Conservation (phyloP, 192 early-diverging fungal species). For the Hyaloraphidium curvatum region DNA sequence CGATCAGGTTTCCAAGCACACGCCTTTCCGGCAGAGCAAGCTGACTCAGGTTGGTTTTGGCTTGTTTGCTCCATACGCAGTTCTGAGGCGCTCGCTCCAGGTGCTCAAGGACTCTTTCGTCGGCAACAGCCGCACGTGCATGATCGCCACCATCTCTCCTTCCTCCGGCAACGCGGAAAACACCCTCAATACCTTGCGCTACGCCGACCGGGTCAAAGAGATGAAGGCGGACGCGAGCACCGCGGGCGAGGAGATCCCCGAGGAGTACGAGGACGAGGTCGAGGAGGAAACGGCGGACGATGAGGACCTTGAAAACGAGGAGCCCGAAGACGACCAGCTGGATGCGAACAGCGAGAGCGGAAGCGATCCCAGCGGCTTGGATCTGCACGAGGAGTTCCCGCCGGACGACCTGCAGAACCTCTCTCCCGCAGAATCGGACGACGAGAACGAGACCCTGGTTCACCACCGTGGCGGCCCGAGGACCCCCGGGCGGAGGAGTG, state of each 20-base stretch:
- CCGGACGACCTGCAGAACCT: slow-evolving; percentile 15
- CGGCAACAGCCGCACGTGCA: slow-evolving; percentile 92
- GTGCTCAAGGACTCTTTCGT: slow-evolving; percentile 95
- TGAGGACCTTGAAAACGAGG: slow-evolving; percentile 7
- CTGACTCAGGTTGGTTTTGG: slow-evolving; percentile 56
- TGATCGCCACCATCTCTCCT: slow-evolving; percentile 96
- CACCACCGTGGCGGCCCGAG: no score
- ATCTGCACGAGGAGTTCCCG: slow-evolving; percentile 23
- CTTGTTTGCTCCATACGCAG: not conserved
- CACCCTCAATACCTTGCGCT: slow-evolving; percentile 88
- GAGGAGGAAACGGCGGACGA: slow-evolving; percentile 8
- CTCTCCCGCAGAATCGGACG: slow-evolving; percentile 9
- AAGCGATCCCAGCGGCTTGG: not conserved
- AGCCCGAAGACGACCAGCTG: slow-evolving; percentile 11
- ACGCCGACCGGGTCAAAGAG: slow-evolving; percentile 72
- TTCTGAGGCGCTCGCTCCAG: slow-evolving; percentile 6
- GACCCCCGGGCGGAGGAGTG: no score
- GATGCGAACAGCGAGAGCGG: not conserved
- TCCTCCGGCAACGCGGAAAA: slow-evolving; percentile 90
- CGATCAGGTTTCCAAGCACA: slow-evolving; percentile 86
- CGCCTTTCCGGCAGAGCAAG: slow-evolving; percentile 94
- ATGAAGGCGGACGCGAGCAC: slow-evolving; percentile 22
- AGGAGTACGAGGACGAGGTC: slow-evolving; percentile 6
- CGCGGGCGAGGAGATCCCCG: no score
- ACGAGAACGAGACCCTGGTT: slow-evolving; percentile 3